phyloP scores from a whole-genome alignment of 495 filamentous ascomycete species.

The Penicillium angulare region DNA sequence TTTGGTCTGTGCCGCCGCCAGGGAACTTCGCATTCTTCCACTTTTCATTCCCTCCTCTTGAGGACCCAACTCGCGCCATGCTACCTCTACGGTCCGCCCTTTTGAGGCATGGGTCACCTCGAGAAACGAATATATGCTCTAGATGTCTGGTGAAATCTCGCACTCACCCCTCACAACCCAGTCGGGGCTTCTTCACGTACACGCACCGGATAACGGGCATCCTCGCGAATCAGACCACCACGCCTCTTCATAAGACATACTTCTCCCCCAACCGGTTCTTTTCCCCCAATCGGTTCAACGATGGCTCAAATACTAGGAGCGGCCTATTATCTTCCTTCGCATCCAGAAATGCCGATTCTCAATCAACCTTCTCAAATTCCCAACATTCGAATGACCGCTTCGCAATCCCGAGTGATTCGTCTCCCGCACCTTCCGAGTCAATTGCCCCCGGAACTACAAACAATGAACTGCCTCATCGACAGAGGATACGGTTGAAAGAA shows the following conservation, averaged over 20 bases:
- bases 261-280: conserved; percentile 41
- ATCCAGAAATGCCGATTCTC: conserved; percentile 16
- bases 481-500: conserved; percentile 51
- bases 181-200: conserved; percentile 35
- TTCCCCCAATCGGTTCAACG: conserved; percentile 32
- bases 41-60: conserved; percentile 18
- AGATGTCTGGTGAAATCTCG: conserved; percentile 30
- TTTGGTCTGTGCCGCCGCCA: conserved; percentile 36
- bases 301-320: conserved; percentile 17
- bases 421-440: conserved; percentile 10
- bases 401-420: conserved; percentile 3
- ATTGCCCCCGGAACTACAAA: conserved; percentile 20
- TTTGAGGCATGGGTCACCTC: conserved; percentile 31
- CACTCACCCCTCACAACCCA: conserved; percentile 12
- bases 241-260: conserved; percentile 37
- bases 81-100: conserved; percentile 41
- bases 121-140: conserved; percentile 34
- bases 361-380: conserved; percentile 1
- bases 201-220: conserved; percentile 30
- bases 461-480: conserved; percentile 47
- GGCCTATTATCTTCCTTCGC: conserved; percentile 31
- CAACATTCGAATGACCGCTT: neutral
- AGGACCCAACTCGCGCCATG: conserved; percentile 33
- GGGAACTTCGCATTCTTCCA: conserved; percentile 29
- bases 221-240: conserved; percentile 27